Conservation (phyloP, 1,139 yeast species). For the Arxiozyma heterogenica region DNA sequence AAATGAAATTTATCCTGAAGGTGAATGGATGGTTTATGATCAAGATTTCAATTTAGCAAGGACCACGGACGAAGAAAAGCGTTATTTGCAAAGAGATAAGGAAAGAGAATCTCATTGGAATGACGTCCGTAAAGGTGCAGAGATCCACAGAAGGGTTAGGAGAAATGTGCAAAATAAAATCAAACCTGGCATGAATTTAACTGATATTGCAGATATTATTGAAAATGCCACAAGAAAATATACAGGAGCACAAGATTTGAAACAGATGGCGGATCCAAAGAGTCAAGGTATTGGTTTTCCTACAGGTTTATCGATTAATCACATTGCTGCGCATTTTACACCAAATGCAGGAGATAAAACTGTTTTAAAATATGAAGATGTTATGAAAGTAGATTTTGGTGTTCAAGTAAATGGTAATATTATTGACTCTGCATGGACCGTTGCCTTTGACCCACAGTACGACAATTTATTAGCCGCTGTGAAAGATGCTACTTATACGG, state of each 20-base stretch:
- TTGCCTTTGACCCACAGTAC: slow-evolving; percentile 77
- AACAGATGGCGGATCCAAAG: slow-evolving; percentile 30
- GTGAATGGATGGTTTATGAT: slow-evolving; percentile 72
- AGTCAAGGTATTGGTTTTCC: slow-evolving; percentile 93
- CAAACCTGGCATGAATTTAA: slow-evolving; percentile 88
- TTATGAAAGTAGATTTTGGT: slow-evolving; percentile 94
- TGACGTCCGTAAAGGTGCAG: slow-evolving; percentile 92
- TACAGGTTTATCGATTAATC: slow-evolving; percentile 86
- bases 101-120: slow-evolving; percentile 62
- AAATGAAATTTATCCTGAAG: slow-evolving; percentile 73
- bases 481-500: slow-evolving; percentile 87
- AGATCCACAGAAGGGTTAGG: slow-evolving; percentile 86
- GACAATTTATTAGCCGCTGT: slow-evolving; percentile 78
- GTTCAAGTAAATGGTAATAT: slow-evolving; percentile 95
- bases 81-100: slow-evolving; percentile 55
- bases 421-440: slow-evolving; percentile 91
- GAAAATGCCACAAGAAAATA: slow-evolving; percentile 77
- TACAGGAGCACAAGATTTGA: slow-evolving; percentile 46
- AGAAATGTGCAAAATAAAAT: slow-evolving; percentile 64
- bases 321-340: slow-evolving; percentile 95
- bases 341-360: slow-evolving; percentile 93
- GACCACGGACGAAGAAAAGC: slow-evolving; percentile 76
- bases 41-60: slow-evolving; percentile 67
- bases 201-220: slow-evolving; percentile 79
- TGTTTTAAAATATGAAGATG: slow-evolving; percentile 74